Evolutionary conservation across 805 yeast genomes (phyloP).

Genomic region (Lipomyces orientalis): DNA sequence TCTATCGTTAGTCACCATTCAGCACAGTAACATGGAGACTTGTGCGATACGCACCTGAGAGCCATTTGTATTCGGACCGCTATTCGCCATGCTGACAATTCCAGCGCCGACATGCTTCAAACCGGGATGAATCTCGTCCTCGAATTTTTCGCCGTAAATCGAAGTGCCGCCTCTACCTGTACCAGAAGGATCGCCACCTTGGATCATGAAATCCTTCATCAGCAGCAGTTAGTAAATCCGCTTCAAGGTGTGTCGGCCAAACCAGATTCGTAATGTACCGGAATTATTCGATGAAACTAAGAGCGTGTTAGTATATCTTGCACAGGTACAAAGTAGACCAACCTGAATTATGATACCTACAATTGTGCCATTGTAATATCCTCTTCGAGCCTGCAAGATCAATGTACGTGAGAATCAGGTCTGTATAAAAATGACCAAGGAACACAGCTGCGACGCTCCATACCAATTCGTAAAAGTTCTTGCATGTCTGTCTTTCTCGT

Average conservation of each 20-base stretch:
- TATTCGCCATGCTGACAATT: constrained; percentile 87
- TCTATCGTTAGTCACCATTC: neutral
- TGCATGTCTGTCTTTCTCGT: constrained; percentile 29
- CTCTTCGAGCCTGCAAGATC: constrained; percentile 39
- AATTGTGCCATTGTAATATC: constrained; percentile 44
- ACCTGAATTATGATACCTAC: constrained; percentile 17
- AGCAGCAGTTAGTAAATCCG: constrained; percentile 22
- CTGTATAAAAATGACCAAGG: neutral
- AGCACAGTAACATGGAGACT: neutral
- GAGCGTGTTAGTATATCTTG: neutral
- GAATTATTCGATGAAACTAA: constrained; percentile 42
- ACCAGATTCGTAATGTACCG: constrained; percentile 16
- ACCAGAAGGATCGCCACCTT: constrained; percentile 48
- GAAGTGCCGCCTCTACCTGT: constrained; percentile 46
- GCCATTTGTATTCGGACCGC: constrained; percentile 92
- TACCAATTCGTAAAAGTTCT: constrained; percentile 36
- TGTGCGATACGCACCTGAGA: constrained; percentile 48
- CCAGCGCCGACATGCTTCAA: constrained; percentile 82
- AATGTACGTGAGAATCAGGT: neutral
- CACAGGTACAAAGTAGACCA: neutral
- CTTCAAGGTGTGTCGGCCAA: neutral
- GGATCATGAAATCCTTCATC: constrained; percentile 44
- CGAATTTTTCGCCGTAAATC: constrained; percentile 37
- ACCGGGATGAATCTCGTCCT: constrained; percentile 44
- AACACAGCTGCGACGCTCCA: neutral